Base-by-base conservation (phyloP, 352 stramenopile genomes). In the Pythium aquatile region DNA sequence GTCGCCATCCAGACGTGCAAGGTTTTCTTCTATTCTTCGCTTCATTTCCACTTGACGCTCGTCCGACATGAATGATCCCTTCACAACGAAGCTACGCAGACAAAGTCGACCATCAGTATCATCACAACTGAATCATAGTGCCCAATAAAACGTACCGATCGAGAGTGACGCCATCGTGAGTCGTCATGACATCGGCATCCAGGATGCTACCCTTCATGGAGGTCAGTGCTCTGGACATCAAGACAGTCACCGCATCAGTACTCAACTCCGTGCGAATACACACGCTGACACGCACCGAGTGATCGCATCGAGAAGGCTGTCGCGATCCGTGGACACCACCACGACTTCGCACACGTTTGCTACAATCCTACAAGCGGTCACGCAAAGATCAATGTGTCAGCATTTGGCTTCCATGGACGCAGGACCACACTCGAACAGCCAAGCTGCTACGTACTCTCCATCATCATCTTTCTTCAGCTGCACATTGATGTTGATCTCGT, bases 381-480 rank as follows among this genome's bases (percentile, higher is more conserved):
- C 10, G 28, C 24, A 40, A 6, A 24, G 20, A 24, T 24, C 20
- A 24, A 24, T 24, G 20, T 24, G 20, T 24, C 20, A 24, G 20
- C 20, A 24, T 24, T 24, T 24, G 20, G 20, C 20, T 24, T 24
- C 20, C 20, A 24, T 24, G 20, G 20, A 24, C 20, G 20, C 20
- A 24, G 20, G 20, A 24, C 20, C 20, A 24, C 20, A 24, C 20
- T 24, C 20, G 20, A 24, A 24, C 20, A 24, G 47, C 58, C 37
- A 53, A 26, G 17, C 44, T 24, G 20, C 32, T 5, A 80, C 83
- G 51, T 82, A 93, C 83, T 89, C 82, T 78, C 85, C 86, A 56
- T 94, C 85, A 69, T 94, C 86, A 65, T 94, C 84, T 58, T 94
- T 94, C 65, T 91, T 88, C 11, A 91, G 71, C 58, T 95, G 86